These are phyloP conservation scores for Antarctomyces pellizariae DNA, from an alignment of 495 filamentous ascomycete species.

Conservation along the genomic window DNA sequence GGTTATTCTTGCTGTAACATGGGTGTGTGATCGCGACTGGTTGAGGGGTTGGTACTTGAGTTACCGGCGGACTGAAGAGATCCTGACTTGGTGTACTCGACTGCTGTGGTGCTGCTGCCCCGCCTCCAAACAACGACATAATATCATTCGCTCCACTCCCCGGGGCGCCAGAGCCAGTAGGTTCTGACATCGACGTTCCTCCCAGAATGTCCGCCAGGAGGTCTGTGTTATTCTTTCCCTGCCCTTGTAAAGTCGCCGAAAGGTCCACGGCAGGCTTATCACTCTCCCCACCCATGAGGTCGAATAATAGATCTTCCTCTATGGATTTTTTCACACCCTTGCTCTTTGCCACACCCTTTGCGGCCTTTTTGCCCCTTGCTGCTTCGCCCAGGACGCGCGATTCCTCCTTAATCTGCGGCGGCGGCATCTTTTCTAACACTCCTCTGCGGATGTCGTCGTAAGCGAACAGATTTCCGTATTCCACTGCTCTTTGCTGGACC, in stretches of 20 bases:
- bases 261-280: conserved; percentile 25
- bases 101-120: conserved; percentile 16
- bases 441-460: conserved; percentile 73
- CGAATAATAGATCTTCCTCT: conserved; percentile 81
- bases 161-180: conserved; percentile 26
- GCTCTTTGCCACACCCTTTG: conserved; percentile 46
- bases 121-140: conserved; percentile 56
- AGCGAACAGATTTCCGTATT: conserved; percentile 81
- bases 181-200: conserved; percentile 23
- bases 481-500: conserved; percentile 83
- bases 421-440: conserved; percentile 90
- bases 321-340: conserved; percentile 57
- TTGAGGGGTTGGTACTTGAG: too few species aligned
- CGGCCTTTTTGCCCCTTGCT: conserved; percentile 41
- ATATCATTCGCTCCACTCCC: conserved; percentile 47
- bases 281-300: conserved; percentile 73
- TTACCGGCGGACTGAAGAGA: conserved; percentile 22
- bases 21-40: conserved; percentile 27
- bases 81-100: conserved; percentile 22
- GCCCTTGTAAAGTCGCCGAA: conserved; percentile 30
- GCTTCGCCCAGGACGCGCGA: conserved; percentile 76
- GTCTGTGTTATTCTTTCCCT: conserved; percentile 51
- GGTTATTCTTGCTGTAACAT: conserved; percentile 68
- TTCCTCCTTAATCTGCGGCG: conserved; percentile 87
- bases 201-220: conserved; percentile 74